Conservation (phyloP, 768 basidiomycete genomes). For the Auriculariales sp. region DNA sequence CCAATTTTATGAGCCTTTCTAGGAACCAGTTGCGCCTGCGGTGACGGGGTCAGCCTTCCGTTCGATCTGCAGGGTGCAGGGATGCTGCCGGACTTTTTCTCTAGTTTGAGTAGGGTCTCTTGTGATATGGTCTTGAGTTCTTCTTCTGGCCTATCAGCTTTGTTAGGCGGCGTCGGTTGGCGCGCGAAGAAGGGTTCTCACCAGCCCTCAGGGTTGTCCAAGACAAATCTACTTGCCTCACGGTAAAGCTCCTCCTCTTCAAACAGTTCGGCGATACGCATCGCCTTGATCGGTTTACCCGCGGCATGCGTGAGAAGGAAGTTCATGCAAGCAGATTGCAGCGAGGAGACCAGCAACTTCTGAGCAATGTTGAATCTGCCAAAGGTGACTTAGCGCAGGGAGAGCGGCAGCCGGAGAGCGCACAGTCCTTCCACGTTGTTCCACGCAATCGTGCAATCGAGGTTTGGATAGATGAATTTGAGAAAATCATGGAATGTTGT, state of each 20-base stretch:
- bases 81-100: conserved; percentile 57
- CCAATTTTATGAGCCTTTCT: conserved; percentile 85
- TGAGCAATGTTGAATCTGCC: conserved; percentile 66
- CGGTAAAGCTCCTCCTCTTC: conserved; percentile 82
- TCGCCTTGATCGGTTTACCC: conserved; percentile 82
- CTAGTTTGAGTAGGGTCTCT: conserved; percentile 76
- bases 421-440: conserved; percentile 78
- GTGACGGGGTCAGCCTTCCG: not conserved
- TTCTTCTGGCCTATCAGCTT: conserved; percentile 19
- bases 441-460: conserved; percentile 91
- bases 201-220: conserved; percentile 64
- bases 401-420: conserved; percentile 5
- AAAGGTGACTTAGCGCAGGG: not conserved
- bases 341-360: conserved; percentile 70
- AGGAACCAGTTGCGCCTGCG: conserved; percentile 85
- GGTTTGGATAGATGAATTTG: conserved; percentile 81
- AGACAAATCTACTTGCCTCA: conserved; percentile 80
- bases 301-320: conserved; percentile 90
- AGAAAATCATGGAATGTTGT: conserved; percentile 86
- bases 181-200: not conserved
- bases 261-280: conserved; percentile 83
- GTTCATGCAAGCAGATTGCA: conserved; percentile 69
- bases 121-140: conserved; percentile 70
- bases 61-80: not conserved
- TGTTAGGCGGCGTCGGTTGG: not conserved